Evolutionary conservation across 768 basidiomycete species (phyloP), one percentile per base, ranked within the genome.

Genomic region (Gyrodon lividus): DNA sequence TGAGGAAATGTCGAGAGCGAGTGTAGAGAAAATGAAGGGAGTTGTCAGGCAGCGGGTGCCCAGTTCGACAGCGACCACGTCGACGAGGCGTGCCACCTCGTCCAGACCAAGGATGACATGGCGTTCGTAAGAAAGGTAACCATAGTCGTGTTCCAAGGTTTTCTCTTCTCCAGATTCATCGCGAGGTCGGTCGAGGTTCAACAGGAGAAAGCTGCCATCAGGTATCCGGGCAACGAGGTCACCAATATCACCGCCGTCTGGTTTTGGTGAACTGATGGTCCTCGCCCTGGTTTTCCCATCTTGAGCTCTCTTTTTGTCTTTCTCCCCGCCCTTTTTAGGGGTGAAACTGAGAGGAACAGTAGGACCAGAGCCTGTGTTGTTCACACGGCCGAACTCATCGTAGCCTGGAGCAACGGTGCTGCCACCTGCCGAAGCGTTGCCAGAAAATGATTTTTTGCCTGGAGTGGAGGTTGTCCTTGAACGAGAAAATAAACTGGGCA

Each of bases 21-120:
- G 82, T 24, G 82, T 83, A 33, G 90, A 91, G 74, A 98, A 96
- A 55, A 98, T 84, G 71, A 97, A 87, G 19, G 95, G 94, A 3
- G 91, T 92, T 19, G 87, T 86, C 54, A 97, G 78, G 60, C 85
- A 89, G 60, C 89, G 77, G 48, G 80, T 76, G 56, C 77, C 78
- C 49, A 93, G 81, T 70, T 90, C 88, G 47, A 81, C 76, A 42
- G 82, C 78, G 50, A 91, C 72, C 52, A 83, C 81, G 38, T 80
- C 77, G n/a, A 91, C 85, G 42, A 93, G 81, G 38, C 81, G 77
- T 6, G 80, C 78, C 35, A 88, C 80, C 61, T 90, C 80, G 46
- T 86, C 82, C 14, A 89, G 77, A n/a, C 86, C 86, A 0, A 92
- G 78, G 14, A 89, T 76, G 54, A 91, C 83, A 62, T 91, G 84